Evolutionary conservation across 306 rosid species (phyloP), one percentile per base, ranked within the genome.

Genomic region (Corylus americana): DNA sequence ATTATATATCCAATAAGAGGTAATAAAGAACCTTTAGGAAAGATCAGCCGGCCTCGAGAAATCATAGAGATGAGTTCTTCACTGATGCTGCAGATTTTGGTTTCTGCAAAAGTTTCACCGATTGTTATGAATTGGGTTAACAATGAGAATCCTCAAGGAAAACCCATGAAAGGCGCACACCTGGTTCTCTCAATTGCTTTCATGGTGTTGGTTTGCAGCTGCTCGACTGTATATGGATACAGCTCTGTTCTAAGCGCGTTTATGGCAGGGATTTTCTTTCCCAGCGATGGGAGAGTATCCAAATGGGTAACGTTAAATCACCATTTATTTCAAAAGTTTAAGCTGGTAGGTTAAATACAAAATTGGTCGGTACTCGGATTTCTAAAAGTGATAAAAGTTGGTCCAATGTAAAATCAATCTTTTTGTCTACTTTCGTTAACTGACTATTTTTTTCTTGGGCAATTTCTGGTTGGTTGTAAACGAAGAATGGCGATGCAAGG

Each of bases 91-190:
- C 97, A 90, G 82, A 57, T 87, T 7, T 1, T 88, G 42, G 50
- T 93, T 53, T 74, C 97, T 3, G 96, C 92, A 7, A 27, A 55
- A 55, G 83, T 91, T 54, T 90, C 99, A 0, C 99, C 99, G 0
- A 1, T 90, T 22, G 78, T 93, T 37, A 87, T 95, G 90, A 88
- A 73, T 7, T 95, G 98, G 99, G 96, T 93, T 55, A 89, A 95
- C 83, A 91, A 91, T 20, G 99, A 95, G 74, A 95, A 93, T 58
- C 99, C 99, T 0, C 93, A 93, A 79, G 99, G 99, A 22, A 93
- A 80, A 79, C 96, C 97, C 18, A 80, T 95, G 90, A 95, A 95
- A 80, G 99, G 92, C 4, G 79, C 99, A 54, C 99, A 95, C 59
- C 55, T 95, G 62, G 93, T 95, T 55, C 83, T 95, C 37, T 83